Evolutionary conservation across 768 basidiomycete genomes (phyloP).

Genomic region (Pleurotus pulmonarius): DNA sequence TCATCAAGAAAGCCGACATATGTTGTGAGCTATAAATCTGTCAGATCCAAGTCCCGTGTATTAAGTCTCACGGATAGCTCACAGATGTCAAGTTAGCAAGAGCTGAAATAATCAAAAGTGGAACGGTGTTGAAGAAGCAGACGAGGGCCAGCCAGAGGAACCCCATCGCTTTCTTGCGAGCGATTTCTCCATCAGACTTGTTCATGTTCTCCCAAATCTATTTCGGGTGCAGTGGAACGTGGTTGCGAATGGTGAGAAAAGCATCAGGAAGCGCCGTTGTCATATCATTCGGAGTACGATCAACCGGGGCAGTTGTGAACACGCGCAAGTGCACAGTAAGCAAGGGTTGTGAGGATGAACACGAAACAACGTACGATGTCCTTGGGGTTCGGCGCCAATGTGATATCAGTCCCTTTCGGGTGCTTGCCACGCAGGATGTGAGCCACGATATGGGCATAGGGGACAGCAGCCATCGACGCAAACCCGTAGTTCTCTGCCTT

Average conservation of each 20-base stretch:
- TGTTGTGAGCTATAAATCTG: conserved; percentile 41
- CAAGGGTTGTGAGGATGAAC: conserved; percentile 1
- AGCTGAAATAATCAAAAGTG: conserved; percentile 85
- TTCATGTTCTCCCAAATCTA: conserved; percentile 93
- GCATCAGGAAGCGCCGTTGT: neutral
- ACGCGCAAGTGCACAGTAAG: neutral
- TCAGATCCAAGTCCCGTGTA: conserved; percentile 7
- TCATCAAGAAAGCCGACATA: conserved; percentile 73
- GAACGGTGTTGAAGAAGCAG: conserved; percentile 94
- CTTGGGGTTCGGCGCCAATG: conserved; percentile 83
- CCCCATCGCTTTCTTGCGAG: conserved; percentile 69
- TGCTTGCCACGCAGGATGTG: conserved; percentile 63
- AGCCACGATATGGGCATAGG: conserved; percentile 85
- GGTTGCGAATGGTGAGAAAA: neutral
- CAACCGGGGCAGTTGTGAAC: neutral
- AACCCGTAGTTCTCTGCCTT: conserved; percentile 91
- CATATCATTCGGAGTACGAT: neutral
- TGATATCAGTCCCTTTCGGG: conserved; percentile 68
- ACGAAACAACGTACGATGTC: conserved; percentile 59
- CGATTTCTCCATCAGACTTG: conserved; percentile 60
- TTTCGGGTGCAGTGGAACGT: neutral
- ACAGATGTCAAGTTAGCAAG: conserved; percentile 88
- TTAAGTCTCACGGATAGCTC: conserved; percentile 18
- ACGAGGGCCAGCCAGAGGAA: conserved; percentile 72
- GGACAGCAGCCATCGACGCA: conserved; percentile 84